These are phyloP conservation scores for Penicillium sp. DNA, from an alignment of 2,329 filamentous ascomycete species.

Conservation along the genomic window DNA sequence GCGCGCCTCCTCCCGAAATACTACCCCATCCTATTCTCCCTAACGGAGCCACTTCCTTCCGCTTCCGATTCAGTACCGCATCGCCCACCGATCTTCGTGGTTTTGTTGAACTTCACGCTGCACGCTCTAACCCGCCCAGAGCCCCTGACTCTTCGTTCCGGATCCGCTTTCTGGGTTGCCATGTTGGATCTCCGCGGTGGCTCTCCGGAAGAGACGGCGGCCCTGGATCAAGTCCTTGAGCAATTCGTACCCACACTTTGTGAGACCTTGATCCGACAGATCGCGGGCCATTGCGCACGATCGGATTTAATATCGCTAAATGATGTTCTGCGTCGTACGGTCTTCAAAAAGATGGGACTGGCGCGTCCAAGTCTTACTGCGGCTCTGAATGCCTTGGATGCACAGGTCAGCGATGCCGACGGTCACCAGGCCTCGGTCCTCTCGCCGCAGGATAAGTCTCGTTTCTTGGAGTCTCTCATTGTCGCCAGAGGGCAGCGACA, in stretches of 20 bases:
- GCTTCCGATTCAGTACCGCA: conserved; percentile 9
- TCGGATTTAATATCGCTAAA: conserved; percentile 45
- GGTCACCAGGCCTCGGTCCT: conserved; percentile 21
- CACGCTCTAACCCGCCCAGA: conserved; percentile 42
- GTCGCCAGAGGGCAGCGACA: conserved; percentile 37
- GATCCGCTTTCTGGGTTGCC: conserved; percentile 45
- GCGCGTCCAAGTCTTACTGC: conserved; percentile 38
- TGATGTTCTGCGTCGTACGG: conserved; percentile 41
- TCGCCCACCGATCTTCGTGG: conserved; percentile 30
- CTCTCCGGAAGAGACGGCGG: conserved; percentile 19
- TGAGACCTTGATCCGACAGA: conserved; percentile 39
- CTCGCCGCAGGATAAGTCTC: conserved; percentile 38
- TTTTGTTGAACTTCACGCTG: conserved; percentile 43
- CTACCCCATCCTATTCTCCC: conserved; percentile 37
- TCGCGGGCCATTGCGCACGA: conserved; percentile 45
- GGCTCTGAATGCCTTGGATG: conserved; percentile 34
- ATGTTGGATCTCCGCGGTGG: conserved; percentile 35
- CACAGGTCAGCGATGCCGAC: conserved; percentile 19
- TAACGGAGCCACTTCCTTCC: conserved; percentile 24
- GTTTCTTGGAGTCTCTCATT: conserved; percentile 42
- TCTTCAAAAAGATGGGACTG: conserved; percentile 43
- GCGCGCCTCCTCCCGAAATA: conserved; percentile 44
- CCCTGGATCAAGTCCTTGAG: conserved; percentile 32
- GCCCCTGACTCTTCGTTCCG: conserved; percentile 47
- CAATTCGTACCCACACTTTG: conserved; percentile 39